Conservation (phyloP, 306 rosid species). For the Begonia masoniana region DNA sequence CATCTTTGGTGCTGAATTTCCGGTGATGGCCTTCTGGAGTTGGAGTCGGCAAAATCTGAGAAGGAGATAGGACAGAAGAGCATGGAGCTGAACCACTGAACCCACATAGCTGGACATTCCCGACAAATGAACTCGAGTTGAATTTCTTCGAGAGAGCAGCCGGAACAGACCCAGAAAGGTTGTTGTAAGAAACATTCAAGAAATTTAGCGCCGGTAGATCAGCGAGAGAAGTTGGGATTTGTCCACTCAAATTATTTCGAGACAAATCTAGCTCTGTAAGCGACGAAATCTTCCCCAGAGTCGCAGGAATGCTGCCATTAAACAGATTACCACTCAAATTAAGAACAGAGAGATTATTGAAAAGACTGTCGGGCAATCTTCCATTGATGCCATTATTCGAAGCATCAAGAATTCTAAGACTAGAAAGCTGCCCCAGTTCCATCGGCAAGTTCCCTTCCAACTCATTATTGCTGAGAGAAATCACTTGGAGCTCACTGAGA, state of each 20-base stretch:
- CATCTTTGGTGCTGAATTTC: slow-evolving; percentile 58
- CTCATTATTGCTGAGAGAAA: slow-evolving; percentile 39
- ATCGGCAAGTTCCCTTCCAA: slow-evolving; percentile 36
- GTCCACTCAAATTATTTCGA: slow-evolving; percentile 48
- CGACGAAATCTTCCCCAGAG: slow-evolving; percentile 42
- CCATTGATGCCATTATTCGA: slow-evolving; percentile 45
- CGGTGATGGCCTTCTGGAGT: slow-evolving; percentile 27
- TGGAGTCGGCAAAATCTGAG: slow-evolving; percentile 17
- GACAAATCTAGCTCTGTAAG: slow-evolving; percentile 69
- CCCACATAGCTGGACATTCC: slow-evolving; percentile 69
- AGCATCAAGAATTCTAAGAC: slow-evolving; percentile 34
- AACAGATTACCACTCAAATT: slow-evolving; percentile 42
- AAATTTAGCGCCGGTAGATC: slow-evolving; percentile 28
- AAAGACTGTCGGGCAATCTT: slow-evolving; percentile 37
- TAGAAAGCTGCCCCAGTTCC: slow-evolving; percentile 39
- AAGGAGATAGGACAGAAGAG: slow-evolving; percentile 47
- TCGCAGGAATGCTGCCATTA: slow-evolving; percentile 45
- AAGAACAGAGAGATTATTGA: slow-evolving; percentile 46
- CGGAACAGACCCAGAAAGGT: slow-evolving; percentile 77
- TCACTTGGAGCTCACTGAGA: slow-evolving; percentile 28
- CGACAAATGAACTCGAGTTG: slow-evolving; percentile 58
- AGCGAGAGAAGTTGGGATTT: slow-evolving; percentile 51
- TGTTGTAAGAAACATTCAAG: slow-evolving; percentile 67
- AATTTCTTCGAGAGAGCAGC: slow-evolving; percentile 37
- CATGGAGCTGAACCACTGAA: slow-evolving; percentile 44